Evolutionary conservation across 441 rosid genomes (phyloP).

Genomic region (Adansonia grandidieri): DNA sequence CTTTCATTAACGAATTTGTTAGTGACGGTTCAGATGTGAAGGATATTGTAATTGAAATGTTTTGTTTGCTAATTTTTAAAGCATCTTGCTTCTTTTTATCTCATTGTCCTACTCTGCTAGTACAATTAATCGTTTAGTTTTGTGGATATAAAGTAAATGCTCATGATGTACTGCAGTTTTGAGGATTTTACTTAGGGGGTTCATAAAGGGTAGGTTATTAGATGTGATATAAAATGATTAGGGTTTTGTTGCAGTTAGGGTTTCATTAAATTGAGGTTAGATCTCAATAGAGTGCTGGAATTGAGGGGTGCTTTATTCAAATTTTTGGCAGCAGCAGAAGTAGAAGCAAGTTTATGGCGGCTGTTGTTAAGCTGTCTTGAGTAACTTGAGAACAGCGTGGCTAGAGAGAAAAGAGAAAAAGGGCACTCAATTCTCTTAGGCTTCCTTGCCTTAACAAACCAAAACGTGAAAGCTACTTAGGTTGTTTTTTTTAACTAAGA

Average conservation of each 20-base stretch:
- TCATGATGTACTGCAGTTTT: not conserved
- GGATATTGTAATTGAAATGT: not conserved
- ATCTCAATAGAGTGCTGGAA: not conserved
- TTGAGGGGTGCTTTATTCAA: conserved; percentile 7
- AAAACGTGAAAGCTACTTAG: conserved; percentile 7
- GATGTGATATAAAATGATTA: conserved; percentile 8
- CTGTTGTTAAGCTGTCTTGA: conserved; percentile 3
- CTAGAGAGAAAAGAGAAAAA: not conserved
- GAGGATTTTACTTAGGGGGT: not conserved
- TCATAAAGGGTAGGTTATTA: not conserved
- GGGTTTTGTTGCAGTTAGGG: not conserved
- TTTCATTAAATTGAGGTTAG: conserved; percentile 5
- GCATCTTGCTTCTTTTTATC: not conserved
- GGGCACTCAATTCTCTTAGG: not conserved
- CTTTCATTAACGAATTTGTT: conserved; percentile 10
- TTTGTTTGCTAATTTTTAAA: not conserved
- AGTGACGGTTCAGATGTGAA: conserved; percentile 14
- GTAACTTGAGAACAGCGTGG: conserved; percentile 10
- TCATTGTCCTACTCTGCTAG: not conserved
- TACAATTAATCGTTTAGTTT: not conserved
- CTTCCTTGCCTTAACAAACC: not conserved
- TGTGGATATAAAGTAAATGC: conserved; percentile 11
- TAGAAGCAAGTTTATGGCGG: conserved; percentile 3
- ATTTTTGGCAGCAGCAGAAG: not conserved
- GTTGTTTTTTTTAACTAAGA: not conserved